phyloP scores from a whole-genome alignment of 805 yeast genomes.

The Metschnikowia anglica region DNA sequence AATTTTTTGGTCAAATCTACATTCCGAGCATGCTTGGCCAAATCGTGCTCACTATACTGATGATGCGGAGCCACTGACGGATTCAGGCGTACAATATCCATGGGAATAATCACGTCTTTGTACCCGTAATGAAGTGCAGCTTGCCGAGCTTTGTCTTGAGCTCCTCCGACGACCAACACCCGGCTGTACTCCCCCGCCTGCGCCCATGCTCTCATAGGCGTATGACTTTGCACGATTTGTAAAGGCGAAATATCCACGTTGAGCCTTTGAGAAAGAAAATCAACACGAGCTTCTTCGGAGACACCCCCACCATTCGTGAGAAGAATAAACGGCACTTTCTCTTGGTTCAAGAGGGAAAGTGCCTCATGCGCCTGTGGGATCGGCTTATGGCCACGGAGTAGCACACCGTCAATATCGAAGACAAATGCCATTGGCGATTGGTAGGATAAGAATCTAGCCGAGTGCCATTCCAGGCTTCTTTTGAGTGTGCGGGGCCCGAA shows the following conservation, averaged over 20 bases:
- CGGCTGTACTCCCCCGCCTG: slow-evolving; percentile 47
- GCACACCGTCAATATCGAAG: slow-evolving; percentile 79
- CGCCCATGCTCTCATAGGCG: slow-evolving; percentile 70
- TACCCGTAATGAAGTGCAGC: slow-evolving; percentile 82
- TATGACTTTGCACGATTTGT: slow-evolving; percentile 83
- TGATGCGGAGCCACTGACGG: slow-evolving; percentile 71
- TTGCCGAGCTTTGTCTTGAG: slow-evolving; percentile 60
- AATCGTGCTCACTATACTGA: slow-evolving; percentile 46
- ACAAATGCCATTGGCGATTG: slow-evolving; percentile 31
- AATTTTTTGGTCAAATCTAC: slow-evolving; percentile 41
- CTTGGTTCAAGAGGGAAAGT: slow-evolving; percentile 48
- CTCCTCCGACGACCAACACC: slow-evolving; percentile 85
- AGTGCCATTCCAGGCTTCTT: not conserved
- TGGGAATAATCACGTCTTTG: slow-evolving; percentile 66
- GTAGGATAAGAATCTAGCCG: not conserved
- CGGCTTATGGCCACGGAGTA: slow-evolving; percentile 68
- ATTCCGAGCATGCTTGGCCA: slow-evolving; percentile 40
- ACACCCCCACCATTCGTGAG: slow-evolving; percentile 92
- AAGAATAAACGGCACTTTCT: slow-evolving; percentile 72
- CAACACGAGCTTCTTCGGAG: slow-evolving; percentile 59
- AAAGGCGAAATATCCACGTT: slow-evolving; percentile 47
- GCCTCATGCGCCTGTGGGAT: slow-evolving; percentile 67
- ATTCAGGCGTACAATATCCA: slow-evolving; percentile 62
- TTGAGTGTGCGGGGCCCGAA: not conserved
- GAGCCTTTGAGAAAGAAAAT: slow-evolving; percentile 47